Conservation (phyloP, 75 land plant genomes). For the Ceratopteris richardii region DNA sequence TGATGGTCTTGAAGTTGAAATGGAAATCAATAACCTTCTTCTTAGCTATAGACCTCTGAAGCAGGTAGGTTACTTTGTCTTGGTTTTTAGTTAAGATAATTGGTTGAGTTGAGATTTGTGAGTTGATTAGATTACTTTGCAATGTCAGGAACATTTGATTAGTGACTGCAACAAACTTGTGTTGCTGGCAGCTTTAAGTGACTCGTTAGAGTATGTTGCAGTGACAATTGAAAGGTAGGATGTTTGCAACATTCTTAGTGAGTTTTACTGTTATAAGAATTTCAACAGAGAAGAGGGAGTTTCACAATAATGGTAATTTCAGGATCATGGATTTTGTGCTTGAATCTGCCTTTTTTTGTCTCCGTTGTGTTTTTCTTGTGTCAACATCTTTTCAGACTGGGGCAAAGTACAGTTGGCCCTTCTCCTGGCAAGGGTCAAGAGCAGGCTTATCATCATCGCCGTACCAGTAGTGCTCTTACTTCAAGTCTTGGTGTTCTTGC, state of each 20-base stretch:
- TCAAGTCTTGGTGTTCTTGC: conserved; percentile 66
- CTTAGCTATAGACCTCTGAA: conserved; percentile 77
- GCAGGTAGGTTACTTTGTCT: conserved; percentile 51
- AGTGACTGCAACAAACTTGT: conserved; percentile 85
- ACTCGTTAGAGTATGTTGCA: conserved; percentile 88
- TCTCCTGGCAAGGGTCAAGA: conserved; percentile 23
- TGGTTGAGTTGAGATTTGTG: no score
- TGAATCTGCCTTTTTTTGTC: no score
- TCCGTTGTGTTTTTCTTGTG: no score
- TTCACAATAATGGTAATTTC: not conserved
- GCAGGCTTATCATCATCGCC: conserved; percentile 33
- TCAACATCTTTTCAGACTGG: conserved; percentile 42
- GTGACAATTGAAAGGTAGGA: conserved; percentile 84
- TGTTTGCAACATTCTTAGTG: not conserved
- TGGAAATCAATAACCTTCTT: conserved; percentile 66
- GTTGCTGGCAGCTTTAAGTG: conserved; percentile 91
- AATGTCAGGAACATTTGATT: conserved; percentile 77
- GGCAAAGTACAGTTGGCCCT: conserved; percentile 28
- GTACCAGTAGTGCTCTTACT: conserved; percentile 52
- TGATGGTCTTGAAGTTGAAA: conserved; percentile 68
- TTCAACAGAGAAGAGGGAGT: not conserved
- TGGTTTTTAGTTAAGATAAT: not conserved
- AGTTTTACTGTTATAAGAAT: not conserved
- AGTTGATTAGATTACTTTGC: no score
- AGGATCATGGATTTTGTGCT: no score